These are phyloP conservation scores for Yarrowia sp. DNA, from an alignment of 805 yeast genomes.

Conservation along the genomic window DNA sequence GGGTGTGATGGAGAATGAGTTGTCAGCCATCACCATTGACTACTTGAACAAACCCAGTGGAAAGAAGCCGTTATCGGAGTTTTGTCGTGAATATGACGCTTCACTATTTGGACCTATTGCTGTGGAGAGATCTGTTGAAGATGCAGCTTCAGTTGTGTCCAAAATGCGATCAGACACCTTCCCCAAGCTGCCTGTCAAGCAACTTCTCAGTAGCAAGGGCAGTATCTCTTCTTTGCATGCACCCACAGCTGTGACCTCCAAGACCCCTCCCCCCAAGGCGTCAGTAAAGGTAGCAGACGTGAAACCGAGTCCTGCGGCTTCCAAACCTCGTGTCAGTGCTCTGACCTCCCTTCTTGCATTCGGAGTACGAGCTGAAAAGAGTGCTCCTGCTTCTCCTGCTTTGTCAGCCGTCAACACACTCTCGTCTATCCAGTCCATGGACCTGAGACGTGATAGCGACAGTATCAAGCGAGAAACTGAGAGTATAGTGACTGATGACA, in stretches of 20 bases:
- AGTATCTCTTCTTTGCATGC: conserved; percentile 14
- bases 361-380: conserved; percentile 22
- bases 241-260: conserved; percentile 9
- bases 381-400: conserved; percentile 30
- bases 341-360: conserved; percentile 19
- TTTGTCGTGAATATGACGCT: conserved; percentile 73
- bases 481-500: conserved; percentile 19
- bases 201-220: conserved; percentile 8
- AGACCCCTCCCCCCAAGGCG: conserved; percentile 23
- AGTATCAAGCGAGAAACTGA: not conserved
- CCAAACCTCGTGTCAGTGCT: conserved; percentile 24
- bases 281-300: conserved; percentile 29
- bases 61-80: conserved; percentile 57
- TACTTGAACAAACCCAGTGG: conserved; percentile 55
- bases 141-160: conserved; percentile 21
- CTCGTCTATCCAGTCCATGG: conserved; percentile 24
- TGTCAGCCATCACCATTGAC: conserved; percentile 70
- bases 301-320: conserved; percentile 18
- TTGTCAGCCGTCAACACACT: conserved; percentile 21
- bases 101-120: conserved; percentile 30
- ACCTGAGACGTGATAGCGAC: not conserved
- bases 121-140: conserved; percentile 15
- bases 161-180: conserved; percentile 29
- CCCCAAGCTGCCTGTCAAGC: conserved; percentile 33
- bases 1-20: conserved; percentile 95